These are phyloP conservation scores for Fusarium marasasianum DNA, from an alignment of 2,329 filamentous ascomycete species.

Conservation along the genomic window DNA sequence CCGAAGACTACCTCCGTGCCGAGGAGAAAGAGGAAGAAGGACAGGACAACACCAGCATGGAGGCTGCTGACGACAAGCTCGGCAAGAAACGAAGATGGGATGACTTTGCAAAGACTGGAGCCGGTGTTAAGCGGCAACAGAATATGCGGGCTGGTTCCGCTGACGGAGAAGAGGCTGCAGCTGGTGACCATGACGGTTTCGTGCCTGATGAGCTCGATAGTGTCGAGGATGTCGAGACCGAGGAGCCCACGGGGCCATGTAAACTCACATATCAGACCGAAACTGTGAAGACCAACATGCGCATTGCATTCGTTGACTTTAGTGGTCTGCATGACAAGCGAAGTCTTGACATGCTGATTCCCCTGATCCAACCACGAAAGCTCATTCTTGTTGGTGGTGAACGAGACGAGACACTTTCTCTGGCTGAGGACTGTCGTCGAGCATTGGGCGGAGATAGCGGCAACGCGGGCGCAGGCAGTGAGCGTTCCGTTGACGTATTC, in stretches of 20 bases:
- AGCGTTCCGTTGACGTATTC: constrained; percentile 75
- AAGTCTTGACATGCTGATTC: constrained; percentile 93
- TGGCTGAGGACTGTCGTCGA: constrained; percentile 83
- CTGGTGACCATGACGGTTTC: constrained; percentile 48
- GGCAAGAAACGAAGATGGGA: constrained; percentile 97
- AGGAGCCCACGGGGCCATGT: constrained; percentile 70
- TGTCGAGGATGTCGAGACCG: constrained; percentile 64
- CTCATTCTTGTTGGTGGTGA: constrained; percentile 90
- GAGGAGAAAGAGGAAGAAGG: constrained; percentile 87
- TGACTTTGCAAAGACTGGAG: constrained; percentile 59
- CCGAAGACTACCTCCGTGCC: constrained; percentile 91
- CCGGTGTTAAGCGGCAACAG: constrained; percentile 68
- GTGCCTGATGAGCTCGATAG: constrained; percentile 66
- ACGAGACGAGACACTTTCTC: constrained; percentile 77
- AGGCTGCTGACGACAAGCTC: constrained; percentile 68
- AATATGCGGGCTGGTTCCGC: constrained; percentile 53
- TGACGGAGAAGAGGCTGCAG: constrained; percentile 56
- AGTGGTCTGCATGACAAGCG: constrained; percentile 92
- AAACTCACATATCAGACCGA: constrained; percentile 75
- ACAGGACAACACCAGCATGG: constrained; percentile 57
- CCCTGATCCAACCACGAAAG: constrained; percentile 92
- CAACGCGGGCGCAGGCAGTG: constrained; percentile 49
- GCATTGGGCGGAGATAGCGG: constrained; percentile 54
- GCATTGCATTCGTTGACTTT: constrained; percentile 90
- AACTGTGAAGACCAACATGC: constrained; percentile 73